Evolutionary conservation across 2,329 filamentous ascomycete species (phyloP).

Genomic region (Botrytis porri): DNA sequence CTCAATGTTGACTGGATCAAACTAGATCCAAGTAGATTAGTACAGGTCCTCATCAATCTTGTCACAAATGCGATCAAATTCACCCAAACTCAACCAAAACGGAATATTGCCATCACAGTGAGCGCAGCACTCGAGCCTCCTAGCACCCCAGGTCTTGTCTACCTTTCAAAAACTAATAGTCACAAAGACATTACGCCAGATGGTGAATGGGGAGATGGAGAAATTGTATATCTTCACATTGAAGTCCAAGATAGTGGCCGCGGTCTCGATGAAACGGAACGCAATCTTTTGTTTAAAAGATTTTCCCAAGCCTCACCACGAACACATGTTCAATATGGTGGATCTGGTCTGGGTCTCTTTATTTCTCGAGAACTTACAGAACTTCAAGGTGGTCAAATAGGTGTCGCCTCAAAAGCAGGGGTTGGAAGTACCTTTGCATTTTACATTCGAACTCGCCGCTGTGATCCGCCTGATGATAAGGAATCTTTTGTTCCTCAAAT

Average conservation of each 20-base stretch:
- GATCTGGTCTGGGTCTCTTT: constrained; percentile 74
- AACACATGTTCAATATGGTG: constrained; percentile 76
- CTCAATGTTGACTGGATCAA: constrained; percentile 62
- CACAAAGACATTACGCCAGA: constrained; percentile 31
- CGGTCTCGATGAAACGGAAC: constrained; percentile 68
- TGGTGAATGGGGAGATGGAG: constrained; percentile 63
- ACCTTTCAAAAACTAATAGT: constrained; percentile 35
- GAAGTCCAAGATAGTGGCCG: constrained; percentile 76
- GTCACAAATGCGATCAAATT: constrained; percentile 82
- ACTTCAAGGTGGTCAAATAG: constrained; percentile 76
- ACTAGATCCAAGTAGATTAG: constrained; percentile 69
- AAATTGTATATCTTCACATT: constrained; percentile 68
- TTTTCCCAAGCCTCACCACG: constrained; percentile 71
- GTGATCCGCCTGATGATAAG: constrained; percentile 13
- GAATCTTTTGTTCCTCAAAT: neutral
- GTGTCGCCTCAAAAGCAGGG: constrained; percentile 65
- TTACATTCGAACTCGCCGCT: constrained; percentile 50
- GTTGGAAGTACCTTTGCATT: constrained; percentile 75
- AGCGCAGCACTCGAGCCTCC: constrained; percentile 23
- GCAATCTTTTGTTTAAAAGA: constrained; percentile 71
- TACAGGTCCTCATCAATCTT: constrained; percentile 78
- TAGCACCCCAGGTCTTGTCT: constrained; percentile 8
- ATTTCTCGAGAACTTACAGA: constrained; percentile 78
- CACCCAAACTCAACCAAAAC: constrained; percentile 60
- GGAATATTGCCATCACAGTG: constrained; percentile 49